Evolutionary conservation across 2,329 filamentous ascomycete species (phyloP), one percentile per base, ranked within the genome.

Genomic region (Scedosporium dehoogii): DNA sequence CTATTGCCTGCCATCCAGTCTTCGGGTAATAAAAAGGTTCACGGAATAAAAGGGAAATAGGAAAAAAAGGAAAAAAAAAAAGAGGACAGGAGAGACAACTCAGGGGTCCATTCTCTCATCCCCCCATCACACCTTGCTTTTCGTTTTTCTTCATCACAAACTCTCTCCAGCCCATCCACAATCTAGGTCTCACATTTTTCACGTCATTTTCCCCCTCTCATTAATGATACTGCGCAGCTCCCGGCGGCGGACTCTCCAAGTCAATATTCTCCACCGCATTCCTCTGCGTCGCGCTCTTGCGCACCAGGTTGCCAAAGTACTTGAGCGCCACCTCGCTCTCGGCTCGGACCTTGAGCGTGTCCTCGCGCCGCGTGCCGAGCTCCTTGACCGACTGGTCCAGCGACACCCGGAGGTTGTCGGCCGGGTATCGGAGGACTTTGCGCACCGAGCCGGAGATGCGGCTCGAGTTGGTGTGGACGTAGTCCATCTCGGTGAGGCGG

Each of bases 291-390:
- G 78, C 77, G 64, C 82, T 85, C 67, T 86, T 81, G 64, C 89
- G 83, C 60, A 94, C 86, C 18, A 99, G 81, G 70, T 96, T 94
- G 60, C 85, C 79, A 73, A 99, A 99, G 77, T 96, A 97, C 74
- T 93, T 96, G 67, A 85, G 80, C 6, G 94, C 94, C 38, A 91
- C 86, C 71, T 96, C 89, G 70, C 91, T 94, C 76, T 97, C 93
- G 41, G 79, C 80, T 73, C 87, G 87, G 64, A 91, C 83, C 77
- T 94, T 96, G 71, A 84, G 81, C 7, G 91, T 94, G 71, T 96
- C 90, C 67, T 94, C 89, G 68, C 89, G 88, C 72, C 90, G 88
- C 62, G 80, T 77, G 64, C 85, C 87, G 10, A 97, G 84, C 68
- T 94, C 87, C 75, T 97, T 92, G 58, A 97, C 88, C 29, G 87